Percentiles rank a stretch among this genome's conserved stretches.
Conservation (phyloP, 2,329 filamentous ascomycete species). For the Dothistroma septosporum region DNA sequence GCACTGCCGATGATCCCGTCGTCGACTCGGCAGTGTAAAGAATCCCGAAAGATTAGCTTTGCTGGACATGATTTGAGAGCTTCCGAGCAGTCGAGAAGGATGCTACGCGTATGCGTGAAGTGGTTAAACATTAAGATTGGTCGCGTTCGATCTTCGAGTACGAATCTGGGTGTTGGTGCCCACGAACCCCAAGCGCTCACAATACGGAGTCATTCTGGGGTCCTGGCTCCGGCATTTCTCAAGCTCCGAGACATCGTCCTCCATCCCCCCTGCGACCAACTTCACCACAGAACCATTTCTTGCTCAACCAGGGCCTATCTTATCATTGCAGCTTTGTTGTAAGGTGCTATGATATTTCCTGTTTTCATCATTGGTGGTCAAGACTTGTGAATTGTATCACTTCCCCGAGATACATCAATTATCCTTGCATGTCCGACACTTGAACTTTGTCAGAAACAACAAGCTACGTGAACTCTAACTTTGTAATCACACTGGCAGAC, state of each 20-base stretch:
- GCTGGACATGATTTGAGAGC: neutral
- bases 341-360: neutral
- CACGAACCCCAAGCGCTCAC: neutral
- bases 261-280: neutral
- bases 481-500: neutral
- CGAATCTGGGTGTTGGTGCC: neutral
- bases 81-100: neutral
- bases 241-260: neutral
- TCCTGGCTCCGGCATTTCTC: neutral
- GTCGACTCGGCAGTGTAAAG: neutral
- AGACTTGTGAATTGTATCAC: neutral
- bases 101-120: neutral
- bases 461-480: constrained; percentile 3
- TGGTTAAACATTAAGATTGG: neutral
- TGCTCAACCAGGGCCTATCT: too few relatives aligned
- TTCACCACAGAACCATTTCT: neutral
- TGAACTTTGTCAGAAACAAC: neutral
- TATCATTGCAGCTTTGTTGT: neutral
- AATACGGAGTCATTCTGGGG: neutral
- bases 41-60: neutral
- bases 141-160: neutral
- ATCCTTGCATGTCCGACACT: neutral
- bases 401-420: neutral
- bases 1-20: neutral
- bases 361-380: neutral